phyloP scores from a whole-genome alignment of 1,284 basidiomycete genomes.

The Exobasidium cylindrosporum region DNA sequence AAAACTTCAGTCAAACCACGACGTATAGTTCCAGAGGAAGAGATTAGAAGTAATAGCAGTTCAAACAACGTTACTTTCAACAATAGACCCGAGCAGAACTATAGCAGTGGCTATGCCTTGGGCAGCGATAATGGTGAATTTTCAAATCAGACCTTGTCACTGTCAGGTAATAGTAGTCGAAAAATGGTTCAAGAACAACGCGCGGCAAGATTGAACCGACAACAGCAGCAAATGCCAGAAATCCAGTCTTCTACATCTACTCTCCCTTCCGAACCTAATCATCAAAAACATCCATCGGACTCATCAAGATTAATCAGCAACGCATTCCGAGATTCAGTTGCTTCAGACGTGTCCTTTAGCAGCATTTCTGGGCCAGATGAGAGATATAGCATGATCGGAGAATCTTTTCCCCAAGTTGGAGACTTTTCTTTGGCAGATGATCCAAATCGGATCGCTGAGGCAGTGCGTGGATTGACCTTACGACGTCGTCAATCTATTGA shows the following conservation, averaged over 20 bases:
- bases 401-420: not conserved
- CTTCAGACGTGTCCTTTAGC: slow-evolving; percentile 40
- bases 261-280: not conserved
- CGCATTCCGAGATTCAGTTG: slow-evolving; percentile 38
- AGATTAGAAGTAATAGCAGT: too few species aligned
- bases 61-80: too few species aligned
- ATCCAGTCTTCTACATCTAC: not conserved
- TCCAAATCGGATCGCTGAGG: slow-evolving; percentile 3
- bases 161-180: not conserved
- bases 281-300: not conserved
- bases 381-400: slow-evolving; percentile 10
- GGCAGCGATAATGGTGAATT: not conserved
- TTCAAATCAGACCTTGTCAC: too few species aligned
- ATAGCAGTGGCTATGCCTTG: not conserved
- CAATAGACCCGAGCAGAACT: too few species aligned
- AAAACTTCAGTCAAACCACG: not conserved
- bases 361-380: slow-evolving; percentile 28
- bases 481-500: slow-evolving; percentile 33
- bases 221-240: not conserved
- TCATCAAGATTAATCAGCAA: not conserved
- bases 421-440: slow-evolving; percentile 7
- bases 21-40: too few species aligned
- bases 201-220: not conserved
- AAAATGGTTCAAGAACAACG: not conserved
- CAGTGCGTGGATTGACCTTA: slow-evolving; percentile 14